Evolutionary conservation across 164 flowering plant species (phyloP).

Genomic region (Saururus chinensis): DNA sequence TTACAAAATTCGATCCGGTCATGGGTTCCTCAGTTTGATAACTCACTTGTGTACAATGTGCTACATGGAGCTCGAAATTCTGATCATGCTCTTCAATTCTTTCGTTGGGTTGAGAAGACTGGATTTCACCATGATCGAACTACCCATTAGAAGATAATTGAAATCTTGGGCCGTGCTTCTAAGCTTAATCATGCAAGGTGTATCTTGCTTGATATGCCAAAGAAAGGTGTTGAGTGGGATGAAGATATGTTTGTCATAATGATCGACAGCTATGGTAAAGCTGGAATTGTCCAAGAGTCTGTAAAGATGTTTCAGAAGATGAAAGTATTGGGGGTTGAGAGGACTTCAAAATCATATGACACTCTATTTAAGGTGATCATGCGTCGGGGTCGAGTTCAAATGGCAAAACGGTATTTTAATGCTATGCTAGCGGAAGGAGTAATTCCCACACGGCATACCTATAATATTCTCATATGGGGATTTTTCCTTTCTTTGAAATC

Average conservation of each 20-base stretch:
- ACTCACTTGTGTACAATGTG: constrained; percentile 60
- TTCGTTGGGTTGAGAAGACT: constrained; percentile 82
- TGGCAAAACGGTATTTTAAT: constrained; percentile 85
- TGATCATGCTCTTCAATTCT: constrained; percentile 84
- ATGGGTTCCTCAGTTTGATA: constrained; percentile 60
- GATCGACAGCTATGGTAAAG: constrained; percentile 74
- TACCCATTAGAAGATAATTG: constrained; percentile 56
- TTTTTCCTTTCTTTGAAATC: constrained; percentile 58
- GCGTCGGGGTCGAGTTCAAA: constrained; percentile 69
- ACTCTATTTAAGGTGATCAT: constrained; percentile 67
- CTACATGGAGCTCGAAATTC: constrained; percentile 43
- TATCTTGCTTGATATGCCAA: constrained; percentile 78
- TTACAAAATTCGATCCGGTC: constrained; percentile 73
- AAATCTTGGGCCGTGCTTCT: constrained; percentile 48
- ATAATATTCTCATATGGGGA: constrained; percentile 80
- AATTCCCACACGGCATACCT: constrained; percentile 67
- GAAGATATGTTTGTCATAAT: constrained; percentile 73
- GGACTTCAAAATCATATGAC: constrained; percentile 56
- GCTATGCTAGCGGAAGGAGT: constrained; percentile 75
- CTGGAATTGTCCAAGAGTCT: constrained; percentile 88
- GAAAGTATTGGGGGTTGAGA: constrained; percentile 68
- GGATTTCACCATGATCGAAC: constrained; percentile 54
- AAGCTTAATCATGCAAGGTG: constrained; percentile 91
- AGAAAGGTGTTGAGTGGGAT: constrained; percentile 67
- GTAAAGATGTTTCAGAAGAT: constrained; percentile 71